A percentile compares a stretch with the other conserved stretches of the same genome.
phyloP scores from a whole-genome alignment of 495 filamentous ascomycete species.

The Lasiosphaeria hispida region DNA sequence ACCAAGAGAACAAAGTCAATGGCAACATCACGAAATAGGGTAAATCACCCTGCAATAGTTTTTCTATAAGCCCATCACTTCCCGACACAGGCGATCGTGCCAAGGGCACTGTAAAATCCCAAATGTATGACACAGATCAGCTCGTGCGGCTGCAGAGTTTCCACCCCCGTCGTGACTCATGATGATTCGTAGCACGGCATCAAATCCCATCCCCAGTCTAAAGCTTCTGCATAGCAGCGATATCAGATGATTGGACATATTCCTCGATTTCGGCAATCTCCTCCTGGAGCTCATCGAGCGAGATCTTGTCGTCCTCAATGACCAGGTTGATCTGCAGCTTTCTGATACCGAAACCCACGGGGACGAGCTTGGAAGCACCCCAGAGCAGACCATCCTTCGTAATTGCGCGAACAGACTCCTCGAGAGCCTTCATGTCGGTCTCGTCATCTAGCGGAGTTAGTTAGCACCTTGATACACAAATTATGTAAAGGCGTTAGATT shows the following conservation, averaged over 20 bases:
- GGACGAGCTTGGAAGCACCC: constrained; percentile 86
- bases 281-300: constrained; percentile 79
- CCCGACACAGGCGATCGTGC: neutral
- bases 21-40: too few species aligned
- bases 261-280: constrained; percentile 84
- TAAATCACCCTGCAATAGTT: too few species aligned
- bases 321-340: constrained; percentile 99
- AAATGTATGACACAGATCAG: too few species aligned
- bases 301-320: constrained; percentile 95
- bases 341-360: constrained; percentile 96
- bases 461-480: constrained; percentile 22
- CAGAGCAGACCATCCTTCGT: constrained; percentile 93
- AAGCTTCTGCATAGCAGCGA: constrained; percentile 57
- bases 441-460: constrained; percentile 65
- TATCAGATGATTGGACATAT: constrained; percentile 92
- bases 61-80: too few species aligned
- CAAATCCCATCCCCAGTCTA: constrained; percentile 21
- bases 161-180: constrained; percentile 22
- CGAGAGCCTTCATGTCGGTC: constrained; percentile 81
- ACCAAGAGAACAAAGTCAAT: too few species aligned
- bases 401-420: constrained; percentile 79
- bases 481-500: too few species aligned
- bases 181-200: constrained; percentile 25
- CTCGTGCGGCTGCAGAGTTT: neutral
- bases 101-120: too few species aligned